Evolutionary conservation across 2,329 filamentous ascomycete species (phyloP).

Genomic region (Rhynchosporium graminicola): DNA sequence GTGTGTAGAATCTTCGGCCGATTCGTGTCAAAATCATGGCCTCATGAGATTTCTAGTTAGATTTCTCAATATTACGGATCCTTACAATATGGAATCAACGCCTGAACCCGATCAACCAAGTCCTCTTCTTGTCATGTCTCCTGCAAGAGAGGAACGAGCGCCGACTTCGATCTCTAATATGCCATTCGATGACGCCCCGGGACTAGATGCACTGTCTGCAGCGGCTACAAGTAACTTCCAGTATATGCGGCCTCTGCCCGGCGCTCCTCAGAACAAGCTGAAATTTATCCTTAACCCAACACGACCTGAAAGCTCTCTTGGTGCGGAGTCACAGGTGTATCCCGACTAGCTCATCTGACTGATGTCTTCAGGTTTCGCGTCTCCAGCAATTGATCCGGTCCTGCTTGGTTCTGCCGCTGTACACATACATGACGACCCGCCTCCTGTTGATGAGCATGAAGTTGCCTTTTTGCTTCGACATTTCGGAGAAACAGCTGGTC

Average conservation of each 20-base stretch:
- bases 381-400: constrained; percentile 47
- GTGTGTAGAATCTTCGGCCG: constrained; percentile 41
- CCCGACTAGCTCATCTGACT: neutral
- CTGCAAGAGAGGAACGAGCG: constrained; percentile 26
- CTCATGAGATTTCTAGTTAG: constrained; percentile 46
- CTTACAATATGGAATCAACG: constrained; percentile 55
- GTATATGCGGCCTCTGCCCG: constrained; percentile 34
- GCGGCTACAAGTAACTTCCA: constrained; percentile 49
- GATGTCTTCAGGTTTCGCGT: constrained; percentile 41
- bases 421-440: constrained; percentile 21
- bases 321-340: constrained; percentile 14
- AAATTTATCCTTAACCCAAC: constrained; percentile 56
- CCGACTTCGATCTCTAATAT: constrained; percentile 32
- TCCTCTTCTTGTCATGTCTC: constrained; percentile 22
- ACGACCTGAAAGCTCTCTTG: constrained; percentile 28
- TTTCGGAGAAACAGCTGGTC: constrained; percentile 59
- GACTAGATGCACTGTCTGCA: constrained; percentile 55
- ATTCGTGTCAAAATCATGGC: neutral
- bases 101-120: constrained; percentile 39
- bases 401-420: constrained; percentile 35
- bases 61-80: constrained; percentile 63
- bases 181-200: constrained; percentile 46
- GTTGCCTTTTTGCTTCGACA: constrained; percentile 60
- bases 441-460: constrained; percentile 52
- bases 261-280: constrained; percentile 46